Base-by-base conservation (phyloP, 129 eudicot genomes). In the Lonicera japonica region DNA sequence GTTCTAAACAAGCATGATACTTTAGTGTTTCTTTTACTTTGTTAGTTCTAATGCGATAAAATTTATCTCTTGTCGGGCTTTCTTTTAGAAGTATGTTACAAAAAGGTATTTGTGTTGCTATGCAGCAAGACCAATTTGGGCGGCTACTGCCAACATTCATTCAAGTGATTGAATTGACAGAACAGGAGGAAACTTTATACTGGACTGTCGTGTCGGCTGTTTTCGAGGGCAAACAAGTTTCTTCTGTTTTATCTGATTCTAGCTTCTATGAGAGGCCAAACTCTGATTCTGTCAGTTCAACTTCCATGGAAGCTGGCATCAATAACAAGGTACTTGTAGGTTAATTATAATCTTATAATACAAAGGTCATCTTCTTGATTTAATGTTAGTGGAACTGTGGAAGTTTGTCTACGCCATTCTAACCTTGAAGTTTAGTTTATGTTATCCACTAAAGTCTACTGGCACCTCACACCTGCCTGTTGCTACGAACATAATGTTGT, bases 91-190 rank as follows among this genome's bases (percentile, higher is more conserved):
- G 13, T n/a, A 40, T 64, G 4, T 21, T 61, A 20, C 36, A 29
- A 29, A 29, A 68, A 52, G 12, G 25, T 24, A 18, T 57, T 15
- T 22, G 11, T 22, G 36, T 29, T 29, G 59, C 61, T 57, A 8
- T 73, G 77, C 95, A 90, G 97, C 89, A 83, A 84, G 97, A 90
- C 73, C 97, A 90, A 54, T 90, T 90, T 82, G 64, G 79, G 66
- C 95, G 97, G 36, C 82, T 81, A 55, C 80, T 86, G 60, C 95
- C 95, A 45, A 90, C 97, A 17, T 90, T 83, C 64, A 86, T 90
- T 73, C 97, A 90, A 82, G 84, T 90, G 12, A 83, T 90, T 73
- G 88, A 86, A 40, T 63, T 90, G 81, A 81, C 87, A 24, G 94
- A 81, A 74, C 64, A 77, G 68, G 97, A 90, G 69, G 94, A 86